Percentiles rank a stretch among this genome's conserved stretches.
These are phyloP conservation scores for Trichoderma sp. DNA, from an alignment of 2,329 filamentous ascomycete genomes.

Conservation along the genomic window DNA sequence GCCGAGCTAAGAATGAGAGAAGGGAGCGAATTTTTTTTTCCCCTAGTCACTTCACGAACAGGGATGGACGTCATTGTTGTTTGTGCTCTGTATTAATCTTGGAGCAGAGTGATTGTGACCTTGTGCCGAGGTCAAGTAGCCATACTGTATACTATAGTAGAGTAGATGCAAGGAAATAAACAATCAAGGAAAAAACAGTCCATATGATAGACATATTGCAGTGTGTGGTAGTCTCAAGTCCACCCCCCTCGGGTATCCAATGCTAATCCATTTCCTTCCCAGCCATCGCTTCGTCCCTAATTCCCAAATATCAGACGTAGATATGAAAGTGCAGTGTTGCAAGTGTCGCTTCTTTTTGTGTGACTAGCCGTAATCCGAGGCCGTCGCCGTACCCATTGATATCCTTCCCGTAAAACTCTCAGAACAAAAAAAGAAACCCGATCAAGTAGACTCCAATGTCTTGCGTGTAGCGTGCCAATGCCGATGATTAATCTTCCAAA, in stretches of 20 bases:
- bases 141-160: neutral
- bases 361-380: neutral
- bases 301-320: neutral
- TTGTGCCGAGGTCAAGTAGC: neutral
- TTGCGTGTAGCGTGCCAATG: neutral
- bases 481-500: neutral
- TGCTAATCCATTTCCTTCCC: neutral
- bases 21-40: neutral
- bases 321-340: slow-evolving; percentile 11
- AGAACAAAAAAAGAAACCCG: neutral
- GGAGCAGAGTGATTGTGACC: neutral
- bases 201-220: neutral
- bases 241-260: slow-evolving; percentile 14
- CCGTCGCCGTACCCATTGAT: neutral
- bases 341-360: slow-evolving; percentile 3
- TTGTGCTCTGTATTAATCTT: slow-evolving; percentile 4
- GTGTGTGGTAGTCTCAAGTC: neutral
- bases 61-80: neutral
- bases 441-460: neutral
- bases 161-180: neutral
- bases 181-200: neutral
- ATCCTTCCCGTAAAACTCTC: neutral
- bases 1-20: neutral
- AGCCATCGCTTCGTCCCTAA: slow-evolving; percentile 8
- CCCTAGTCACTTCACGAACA: neutral